Percentiles rank a stretch among this genome's conserved stretches.
These are phyloP conservation scores for Solanum etuberosum DNA, from an alignment of 257 asterid species.

Conservation along the genomic window DNA sequence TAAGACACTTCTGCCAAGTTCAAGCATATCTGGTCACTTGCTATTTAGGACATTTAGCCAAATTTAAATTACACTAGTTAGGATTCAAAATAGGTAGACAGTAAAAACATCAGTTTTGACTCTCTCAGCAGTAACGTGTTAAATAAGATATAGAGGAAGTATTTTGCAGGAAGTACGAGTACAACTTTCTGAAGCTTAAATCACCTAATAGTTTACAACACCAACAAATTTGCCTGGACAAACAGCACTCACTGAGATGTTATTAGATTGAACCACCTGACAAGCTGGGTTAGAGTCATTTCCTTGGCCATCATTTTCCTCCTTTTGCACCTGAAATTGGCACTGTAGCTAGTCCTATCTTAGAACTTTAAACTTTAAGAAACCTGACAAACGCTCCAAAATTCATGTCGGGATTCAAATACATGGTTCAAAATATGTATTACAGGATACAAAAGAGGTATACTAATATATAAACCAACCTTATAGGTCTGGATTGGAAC, in stretches of 20 bases:
- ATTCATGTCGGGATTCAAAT: neutral
- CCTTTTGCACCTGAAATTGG: neutral
- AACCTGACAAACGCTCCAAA: neutral
- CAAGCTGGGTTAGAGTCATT: neutral
- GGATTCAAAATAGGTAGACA: neutral
- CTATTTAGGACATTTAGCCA: too few relatives aligned
- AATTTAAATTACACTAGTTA: neutral
- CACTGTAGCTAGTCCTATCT: neutral
- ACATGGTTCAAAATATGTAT: neutral
- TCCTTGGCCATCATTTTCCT: neutral
- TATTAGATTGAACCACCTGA: neutral
- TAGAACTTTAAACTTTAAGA: neutral
- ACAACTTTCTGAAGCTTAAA: neutral
- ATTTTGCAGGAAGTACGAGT: neutral
- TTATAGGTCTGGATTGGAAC: slow-evolving; percentile 7
- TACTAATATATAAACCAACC: slow-evolving; percentile 6
- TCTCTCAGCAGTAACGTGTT: neutral
- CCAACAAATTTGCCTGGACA: neutral
- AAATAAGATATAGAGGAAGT: neutral
- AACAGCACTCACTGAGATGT: slow-evolving; percentile 1
- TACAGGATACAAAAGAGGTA: too few relatives aligned
- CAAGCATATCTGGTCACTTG: too few relatives aligned
- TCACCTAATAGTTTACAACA: neutral
- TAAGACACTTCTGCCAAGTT: too few relatives aligned
- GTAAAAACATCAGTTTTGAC: neutral